Evolutionary conservation across 306 rosid species (phyloP), one percentile per base, ranked within the genome.

Genomic region (Vicia faba): DNA sequence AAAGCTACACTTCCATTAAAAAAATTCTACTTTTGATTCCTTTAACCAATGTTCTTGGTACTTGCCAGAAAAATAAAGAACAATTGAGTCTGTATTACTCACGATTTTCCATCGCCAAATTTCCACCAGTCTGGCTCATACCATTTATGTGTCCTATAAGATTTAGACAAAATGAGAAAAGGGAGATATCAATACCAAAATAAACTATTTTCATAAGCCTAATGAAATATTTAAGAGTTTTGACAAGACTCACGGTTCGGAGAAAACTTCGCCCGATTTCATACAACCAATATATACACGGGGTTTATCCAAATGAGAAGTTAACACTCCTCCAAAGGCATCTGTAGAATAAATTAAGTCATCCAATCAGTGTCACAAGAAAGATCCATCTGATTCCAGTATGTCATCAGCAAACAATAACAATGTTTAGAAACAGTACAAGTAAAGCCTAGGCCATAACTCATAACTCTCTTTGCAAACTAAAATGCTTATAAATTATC

Each of bases 91-190:
- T 6, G 13, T 2, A 63, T 40, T 66, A 83, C 95, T 82, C 80
- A 88, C 95, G 85, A 80, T 74, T 80, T 85, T 60, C 74, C 75
- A 36, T 82, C 83, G 2, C 95, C 95, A 62, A 88, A 88, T 84
- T 85, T 84, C 91, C 91, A 85, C 95, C 87, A 88, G 40, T 88
- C 91, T 68, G 91, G 91, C 68, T 85, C 91, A 40, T 84, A 60
- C 95, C 91, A 85, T 73, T 78, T 76, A 61, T 79, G 71, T 8
- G 79, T 80, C 91, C 95, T 88, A 72, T 56, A 77, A 45, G 69
- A 64, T 76, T 66, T 61, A 69, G 65, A 53, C 39, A 74, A 71
- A 16, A 71, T 49, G 48, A 50, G 61, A 51, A 51, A 56, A 56
- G 1, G 45, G 41, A n/a, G 60, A 45, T 59, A 35, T 48, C 25